These are phyloP conservation scores for Mycena belliarum DNA, from an alignment of 768 basidiomycete genomes.

Conservation along the genomic window DNA sequence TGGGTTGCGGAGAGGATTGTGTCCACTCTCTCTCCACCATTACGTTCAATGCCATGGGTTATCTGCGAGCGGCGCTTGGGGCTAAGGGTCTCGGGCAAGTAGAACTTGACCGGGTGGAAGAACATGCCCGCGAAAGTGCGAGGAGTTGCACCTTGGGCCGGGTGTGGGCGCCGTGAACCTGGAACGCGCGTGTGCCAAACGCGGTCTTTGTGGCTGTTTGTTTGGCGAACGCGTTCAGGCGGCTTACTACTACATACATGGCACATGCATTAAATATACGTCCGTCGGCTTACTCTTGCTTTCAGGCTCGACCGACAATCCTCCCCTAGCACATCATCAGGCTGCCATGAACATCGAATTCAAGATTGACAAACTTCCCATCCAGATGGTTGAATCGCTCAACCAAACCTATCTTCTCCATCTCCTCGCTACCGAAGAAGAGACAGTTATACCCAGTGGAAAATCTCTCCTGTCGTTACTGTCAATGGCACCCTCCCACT, in stretches of 20 bases:
- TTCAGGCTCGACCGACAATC: too few species aligned
- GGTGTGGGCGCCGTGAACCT: too few species aligned
- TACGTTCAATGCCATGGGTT: conserved; percentile 45
- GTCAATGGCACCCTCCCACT: conserved; percentile 25
- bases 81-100: conserved; percentile 51
- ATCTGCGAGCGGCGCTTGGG: conserved; percentile 45
- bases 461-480: conserved; percentile 74
- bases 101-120: conserved; percentile 17
- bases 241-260: too few species aligned
- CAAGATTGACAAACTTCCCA: conserved; percentile 39
- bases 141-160: too few species aligned
- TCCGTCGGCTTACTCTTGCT: too few species aligned
- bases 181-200: too few species aligned
- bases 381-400: conserved; percentile 55
- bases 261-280: too few species aligned
- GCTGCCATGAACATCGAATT: neutral
- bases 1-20: conserved; percentile 46
- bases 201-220: too few species aligned
- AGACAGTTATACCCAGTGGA: conserved; percentile 63
- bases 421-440: conserved; percentile 62
- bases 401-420: conserved; percentile 69
- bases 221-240: too few species aligned
- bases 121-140: too few species aligned
- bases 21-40: conserved; percentile 46
- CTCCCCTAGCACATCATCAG: neutral